Conservation (phyloP, 2,329 filamentous ascomycete genomes). For the Graphiopsis chlorocephala region DNA sequence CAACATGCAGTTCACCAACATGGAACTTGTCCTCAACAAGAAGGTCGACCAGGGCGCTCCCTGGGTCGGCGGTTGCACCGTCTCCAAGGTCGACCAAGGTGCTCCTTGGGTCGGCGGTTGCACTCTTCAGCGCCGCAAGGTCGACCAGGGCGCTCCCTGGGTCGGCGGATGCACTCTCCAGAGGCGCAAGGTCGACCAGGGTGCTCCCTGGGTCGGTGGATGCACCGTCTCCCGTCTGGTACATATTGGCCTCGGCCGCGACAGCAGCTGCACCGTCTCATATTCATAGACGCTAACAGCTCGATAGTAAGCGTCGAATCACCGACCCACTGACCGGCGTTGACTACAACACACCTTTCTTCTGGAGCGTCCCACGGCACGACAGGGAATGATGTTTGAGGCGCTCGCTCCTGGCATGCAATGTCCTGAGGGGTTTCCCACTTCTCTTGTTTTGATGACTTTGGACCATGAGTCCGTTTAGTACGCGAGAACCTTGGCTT, state of each 20-base stretch:
- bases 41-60: neutral
- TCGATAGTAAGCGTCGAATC: neutral
- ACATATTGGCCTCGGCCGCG: neutral
- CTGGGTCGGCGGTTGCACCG: neutral
- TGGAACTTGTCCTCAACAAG: neutral
- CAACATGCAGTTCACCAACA: conserved; percentile 15
- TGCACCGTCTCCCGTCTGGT: conserved; percentile 8
- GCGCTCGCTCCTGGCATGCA: neutral
- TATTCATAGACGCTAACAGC: neutral
- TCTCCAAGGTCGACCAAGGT: conserved; percentile 5
- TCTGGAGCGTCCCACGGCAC: neutral
- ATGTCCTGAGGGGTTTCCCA: neutral
- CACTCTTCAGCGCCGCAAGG: neutral
- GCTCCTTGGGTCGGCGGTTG: neutral
- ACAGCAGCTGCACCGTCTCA: conserved; percentile 7
- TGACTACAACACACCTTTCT: neutral
- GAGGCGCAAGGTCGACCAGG: neutral
- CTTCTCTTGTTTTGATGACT: neutral
- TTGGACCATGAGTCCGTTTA: neutral
- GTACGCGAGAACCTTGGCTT: neutral
- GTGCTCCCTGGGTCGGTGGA: neutral
- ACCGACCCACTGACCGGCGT: neutral
- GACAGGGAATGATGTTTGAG: neutral
- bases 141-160: neutral
- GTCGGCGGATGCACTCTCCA: neutral